phyloP scores from a whole-genome alignment of 371 early-diverging fungal genomes.

The Syncephalis fuscata region DNA sequence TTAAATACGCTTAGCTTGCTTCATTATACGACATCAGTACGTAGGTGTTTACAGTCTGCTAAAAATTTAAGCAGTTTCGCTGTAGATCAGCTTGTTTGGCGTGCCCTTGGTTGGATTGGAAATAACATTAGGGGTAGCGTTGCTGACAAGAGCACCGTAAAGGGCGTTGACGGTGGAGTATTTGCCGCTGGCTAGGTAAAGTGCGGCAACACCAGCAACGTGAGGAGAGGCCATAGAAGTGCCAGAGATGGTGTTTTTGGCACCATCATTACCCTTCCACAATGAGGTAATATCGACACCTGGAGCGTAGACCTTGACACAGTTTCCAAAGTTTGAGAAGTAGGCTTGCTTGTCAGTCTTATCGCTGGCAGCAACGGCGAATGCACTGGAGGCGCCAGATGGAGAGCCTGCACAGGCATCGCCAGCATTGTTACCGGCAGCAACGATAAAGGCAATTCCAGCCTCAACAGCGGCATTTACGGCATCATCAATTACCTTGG shows the following conservation, averaged over 20 bases:
- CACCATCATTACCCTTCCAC: conserved; percentile 13
- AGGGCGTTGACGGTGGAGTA: not conserved
- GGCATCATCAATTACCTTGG: conserved; percentile 14
- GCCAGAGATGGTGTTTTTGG: conserved; percentile 36
- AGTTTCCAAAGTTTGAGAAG: conserved; percentile 33
- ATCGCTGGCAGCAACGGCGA: conserved; percentile 49
- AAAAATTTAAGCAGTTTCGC: not conserved
- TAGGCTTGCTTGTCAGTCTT: conserved; percentile 21
- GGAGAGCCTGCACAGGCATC: conserved; percentile 55
- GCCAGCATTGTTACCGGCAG: conserved; percentile 42
- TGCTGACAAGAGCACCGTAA: not conserved
- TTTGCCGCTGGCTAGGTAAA: conserved; percentile 6
- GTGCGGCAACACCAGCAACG: conserved; percentile 59
- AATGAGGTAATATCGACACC: conserved; percentile 20
- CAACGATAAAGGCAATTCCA: conserved; percentile 44
- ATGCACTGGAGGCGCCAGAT: conserved; percentile 34
- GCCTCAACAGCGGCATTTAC: conserved; percentile 22
- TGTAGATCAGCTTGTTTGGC: conserved; percentile 3
- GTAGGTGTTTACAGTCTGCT: too few relatives aligned
- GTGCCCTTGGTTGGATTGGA: not conserved
- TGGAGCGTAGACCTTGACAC: conserved; percentile 42
- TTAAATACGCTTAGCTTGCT: too few relatives aligned
- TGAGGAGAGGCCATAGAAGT: conserved; percentile 74
- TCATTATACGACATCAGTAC: too few relatives aligned
- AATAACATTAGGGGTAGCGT: not conserved